Conservation (phyloP, 2,329 filamentous ascomycete species). For the Cordyceps fumosorosea region DNA sequence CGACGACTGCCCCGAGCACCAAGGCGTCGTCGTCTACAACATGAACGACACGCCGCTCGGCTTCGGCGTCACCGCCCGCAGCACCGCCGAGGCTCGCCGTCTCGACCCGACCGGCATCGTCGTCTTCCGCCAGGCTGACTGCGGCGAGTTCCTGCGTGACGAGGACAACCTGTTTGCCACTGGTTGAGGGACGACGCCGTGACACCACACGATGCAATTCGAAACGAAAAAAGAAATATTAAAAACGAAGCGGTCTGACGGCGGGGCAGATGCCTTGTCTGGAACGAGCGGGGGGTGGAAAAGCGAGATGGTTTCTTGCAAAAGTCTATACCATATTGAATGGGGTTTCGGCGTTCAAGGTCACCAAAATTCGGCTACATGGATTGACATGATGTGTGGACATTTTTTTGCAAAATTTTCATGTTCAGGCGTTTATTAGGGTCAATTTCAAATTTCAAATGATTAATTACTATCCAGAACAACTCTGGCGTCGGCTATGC, state of each 20-base stretch:
- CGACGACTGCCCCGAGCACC: constrained; percentile 89
- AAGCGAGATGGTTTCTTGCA: neutral
- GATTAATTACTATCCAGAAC: neutral
- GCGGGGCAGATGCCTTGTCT: neutral
- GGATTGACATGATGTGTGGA: constrained; percentile 1
- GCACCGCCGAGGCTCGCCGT: constrained; percentile 73
- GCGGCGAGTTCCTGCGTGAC: constrained; percentile 90
- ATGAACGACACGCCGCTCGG: constrained; percentile 94
- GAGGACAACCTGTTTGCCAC: constrained; percentile 59
- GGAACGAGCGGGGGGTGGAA: neutral
- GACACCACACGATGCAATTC: neutral
- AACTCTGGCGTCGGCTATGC: neutral
- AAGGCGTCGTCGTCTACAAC: constrained; percentile 80
- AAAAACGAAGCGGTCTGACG: too few relatives aligned
- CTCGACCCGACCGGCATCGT: constrained; percentile 87
- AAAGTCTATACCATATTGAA: constrained; percentile 2
- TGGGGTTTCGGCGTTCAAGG: constrained; percentile 8
- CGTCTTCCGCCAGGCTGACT: constrained; percentile 86
- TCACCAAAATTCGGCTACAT: constrained; percentile 8
- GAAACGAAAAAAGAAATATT: neutral
- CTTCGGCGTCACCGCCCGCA: constrained; percentile 86
- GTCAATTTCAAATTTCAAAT: neutral
- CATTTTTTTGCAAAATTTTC: constrained; percentile 6
- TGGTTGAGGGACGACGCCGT: constrained; percentile 26
- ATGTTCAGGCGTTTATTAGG: constrained; percentile 8